Percentiles rank a stretch among this genome's conserved stretches.
Conservation (phyloP, 2,329 filamentous ascomycete genomes). For the Pseudohalonectria lignicola region DNA sequence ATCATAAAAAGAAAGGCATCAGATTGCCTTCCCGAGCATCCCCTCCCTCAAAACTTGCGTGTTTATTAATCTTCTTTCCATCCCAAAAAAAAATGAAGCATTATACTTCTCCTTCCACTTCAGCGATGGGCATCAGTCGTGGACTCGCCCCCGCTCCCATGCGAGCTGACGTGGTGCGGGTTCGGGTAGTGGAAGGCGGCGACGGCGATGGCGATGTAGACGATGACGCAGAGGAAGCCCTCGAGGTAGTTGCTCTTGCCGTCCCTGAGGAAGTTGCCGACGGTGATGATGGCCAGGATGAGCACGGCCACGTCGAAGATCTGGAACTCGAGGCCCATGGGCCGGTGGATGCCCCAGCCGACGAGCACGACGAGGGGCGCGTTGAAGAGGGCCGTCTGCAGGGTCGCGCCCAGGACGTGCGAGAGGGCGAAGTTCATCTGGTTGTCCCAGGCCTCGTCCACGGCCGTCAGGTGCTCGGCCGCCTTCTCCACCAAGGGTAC, state of each 20-base stretch:
- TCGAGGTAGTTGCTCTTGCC: conserved; percentile 88
- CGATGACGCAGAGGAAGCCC: conserved; percentile 65
- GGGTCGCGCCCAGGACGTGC: conserved; percentile 75
- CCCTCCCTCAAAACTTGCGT: too few relatives aligned
- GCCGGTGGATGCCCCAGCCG: conserved; percentile 62
- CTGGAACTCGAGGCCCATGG: conserved; percentile 76
- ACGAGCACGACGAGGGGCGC: conserved; percentile 74
- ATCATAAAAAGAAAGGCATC: background rate
- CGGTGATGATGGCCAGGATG: conserved; percentile 73
- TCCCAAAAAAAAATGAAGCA: background rate
- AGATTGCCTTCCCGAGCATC: too few relatives aligned
- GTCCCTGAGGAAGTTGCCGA: conserved; percentile 73
- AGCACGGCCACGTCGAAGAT: conserved; percentile 76
- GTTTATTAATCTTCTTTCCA: too few relatives aligned
- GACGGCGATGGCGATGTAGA: conserved; percentile 50
- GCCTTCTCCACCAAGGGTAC: conserved; percentile 78
- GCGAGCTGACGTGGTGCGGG: too few relatives aligned
- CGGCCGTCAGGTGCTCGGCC: conserved; percentile 72
- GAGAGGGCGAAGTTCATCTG: conserved; percentile 78
- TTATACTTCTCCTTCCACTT: too few relatives aligned
- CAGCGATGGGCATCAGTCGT: background rate
- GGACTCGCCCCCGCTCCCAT: background rate
- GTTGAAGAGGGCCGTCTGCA: conserved; percentile 85
- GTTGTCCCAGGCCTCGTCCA: conserved; percentile 77
- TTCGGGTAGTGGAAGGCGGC: conserved; percentile 17